Conservation (phyloP, 768 basidiomycete species). For the Pleurotus pulmonarius region DNA sequence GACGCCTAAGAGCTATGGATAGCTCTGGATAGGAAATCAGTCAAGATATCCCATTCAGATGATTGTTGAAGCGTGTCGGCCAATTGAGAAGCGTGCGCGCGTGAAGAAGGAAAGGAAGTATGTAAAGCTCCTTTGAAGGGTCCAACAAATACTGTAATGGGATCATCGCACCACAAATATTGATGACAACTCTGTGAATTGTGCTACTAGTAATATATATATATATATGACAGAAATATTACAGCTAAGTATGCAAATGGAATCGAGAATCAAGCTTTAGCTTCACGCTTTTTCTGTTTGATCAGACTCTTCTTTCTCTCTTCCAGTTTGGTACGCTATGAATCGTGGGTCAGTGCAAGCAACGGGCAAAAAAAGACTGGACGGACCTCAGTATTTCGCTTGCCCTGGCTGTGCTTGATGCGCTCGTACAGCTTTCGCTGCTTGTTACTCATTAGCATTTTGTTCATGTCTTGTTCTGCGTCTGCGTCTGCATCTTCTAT, state of each 20-base stretch:
- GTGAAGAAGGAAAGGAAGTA: background rate
- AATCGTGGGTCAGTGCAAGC: background rate
- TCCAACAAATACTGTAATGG: too few relatives aligned
- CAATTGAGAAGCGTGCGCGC: background rate
- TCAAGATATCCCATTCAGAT: slow-evolving; percentile 25
- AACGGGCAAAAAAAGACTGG: background rate
- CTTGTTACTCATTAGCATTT: slow-evolving; percentile 97
- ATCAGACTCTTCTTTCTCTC: slow-evolving; percentile 52
- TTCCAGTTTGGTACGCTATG: slow-evolving; percentile 60
- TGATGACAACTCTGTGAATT: too few relatives aligned
- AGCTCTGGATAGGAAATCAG: slow-evolving; percentile 11
- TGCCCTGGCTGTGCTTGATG: slow-evolving; percentile 84
- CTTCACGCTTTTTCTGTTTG: slow-evolving; percentile 46
- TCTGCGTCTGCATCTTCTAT: slow-evolving; percentile 29
- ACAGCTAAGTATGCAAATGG: too few relatives aligned
- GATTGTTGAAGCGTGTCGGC: background rate
- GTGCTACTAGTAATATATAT: too few relatives aligned
- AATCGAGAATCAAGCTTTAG: slow-evolving; percentile 15
- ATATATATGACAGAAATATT: too few relatives aligned
- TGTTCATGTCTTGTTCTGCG: slow-evolving; percentile 84
- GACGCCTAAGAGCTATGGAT: background rate
- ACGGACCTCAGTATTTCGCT: slow-evolving; percentile 76
- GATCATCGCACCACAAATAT: too few relatives aligned
- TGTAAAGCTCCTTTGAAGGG: background rate
- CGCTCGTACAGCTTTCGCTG: slow-evolving; percentile 91